Evolutionary conservation across 208 protist genomes (phyloP).

Genomic region (Trypanosoma mega): DNA sequence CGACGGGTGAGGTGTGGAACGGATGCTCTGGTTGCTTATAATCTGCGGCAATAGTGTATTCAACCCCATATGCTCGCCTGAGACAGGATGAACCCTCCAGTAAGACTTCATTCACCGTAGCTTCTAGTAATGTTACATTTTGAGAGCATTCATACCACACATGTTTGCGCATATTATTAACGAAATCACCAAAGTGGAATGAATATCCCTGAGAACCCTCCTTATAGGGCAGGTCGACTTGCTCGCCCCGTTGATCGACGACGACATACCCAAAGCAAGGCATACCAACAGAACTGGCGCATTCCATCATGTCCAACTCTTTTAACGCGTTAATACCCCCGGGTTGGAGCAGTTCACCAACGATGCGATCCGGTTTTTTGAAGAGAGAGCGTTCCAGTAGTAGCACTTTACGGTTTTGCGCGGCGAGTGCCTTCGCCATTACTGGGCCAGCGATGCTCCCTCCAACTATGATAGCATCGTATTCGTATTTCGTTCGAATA

Average conservation of each 20-base stretch:
- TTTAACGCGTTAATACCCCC: constrained; percentile 86
- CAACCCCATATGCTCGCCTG: constrained; percentile 81
- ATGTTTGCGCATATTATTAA: constrained; percentile 82
- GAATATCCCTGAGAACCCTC: constrained; percentile 52
- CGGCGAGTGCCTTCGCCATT: constrained; percentile 85
- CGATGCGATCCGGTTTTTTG: constrained; percentile 92
- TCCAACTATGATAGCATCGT: constrained; percentile 92
- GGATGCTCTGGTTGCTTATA: constrained; percentile 52
- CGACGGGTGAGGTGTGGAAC: constrained; percentile 34
- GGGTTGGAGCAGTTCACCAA: constrained; percentile 96
- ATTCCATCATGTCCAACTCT: constrained; percentile 89
- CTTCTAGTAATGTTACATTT: constrained; percentile 85
- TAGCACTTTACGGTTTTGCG: constrained; percentile 83
- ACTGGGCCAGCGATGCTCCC: constrained; percentile 90
- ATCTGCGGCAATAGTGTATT: constrained; percentile 56
- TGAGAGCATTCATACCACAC: constrained; percentile 63
- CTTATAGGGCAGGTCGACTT: constrained; percentile 78
- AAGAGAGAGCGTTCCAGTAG: constrained; percentile 90
- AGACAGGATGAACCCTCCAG: constrained; percentile 46
- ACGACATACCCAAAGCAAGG: constrained; percentile 87
- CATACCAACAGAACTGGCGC: constrained; percentile 80
- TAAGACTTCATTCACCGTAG: constrained; percentile 72
- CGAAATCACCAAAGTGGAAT: constrained; percentile 95
- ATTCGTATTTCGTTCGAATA: constrained; percentile 70
- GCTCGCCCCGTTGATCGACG: constrained; percentile 59